A percentile compares a stretch with the other conserved stretches of the same genome.
Conservation (phyloP, 805 yeast species). For the Torulaspora indica region DNA sequence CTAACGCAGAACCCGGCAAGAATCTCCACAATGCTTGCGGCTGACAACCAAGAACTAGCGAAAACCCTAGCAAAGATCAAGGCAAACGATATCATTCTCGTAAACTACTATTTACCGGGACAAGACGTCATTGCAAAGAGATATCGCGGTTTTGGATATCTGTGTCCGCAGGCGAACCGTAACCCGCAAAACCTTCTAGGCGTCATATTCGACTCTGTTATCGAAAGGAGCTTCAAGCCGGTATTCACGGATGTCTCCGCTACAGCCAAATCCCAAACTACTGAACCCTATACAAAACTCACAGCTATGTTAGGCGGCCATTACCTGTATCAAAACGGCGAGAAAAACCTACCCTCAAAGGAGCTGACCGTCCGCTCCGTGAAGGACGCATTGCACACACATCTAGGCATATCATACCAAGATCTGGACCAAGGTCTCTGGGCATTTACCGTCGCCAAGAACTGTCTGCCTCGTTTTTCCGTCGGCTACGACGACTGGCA, state of each 20-base stretch:
- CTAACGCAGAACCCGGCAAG: conserved; percentile 50
- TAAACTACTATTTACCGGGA: conserved; percentile 58
- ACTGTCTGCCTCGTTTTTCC: conserved; percentile 75
- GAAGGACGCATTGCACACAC: conserved; percentile 38
- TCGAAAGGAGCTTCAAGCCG: conserved; percentile 52
- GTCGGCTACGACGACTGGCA: conserved; percentile 59
- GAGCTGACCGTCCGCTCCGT: conserved; percentile 29
- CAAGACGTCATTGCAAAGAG: conserved; percentile 38
- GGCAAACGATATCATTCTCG: conserved; percentile 54
- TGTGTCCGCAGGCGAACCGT: conserved; percentile 55
- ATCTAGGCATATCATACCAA: conserved; percentile 37
- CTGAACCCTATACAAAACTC: conserved; percentile 53
- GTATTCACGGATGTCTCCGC: conserved; percentile 21
- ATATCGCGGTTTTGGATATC: conserved; percentile 76
- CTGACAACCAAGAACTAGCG: conserved; percentile 16
- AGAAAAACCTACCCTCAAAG: conserved; percentile 15
- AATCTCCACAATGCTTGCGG: conserved; percentile 36
- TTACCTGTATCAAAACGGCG: conserved; percentile 38
- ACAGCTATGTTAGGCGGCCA: conserved; percentile 94
- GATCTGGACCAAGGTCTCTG: conserved; percentile 31
- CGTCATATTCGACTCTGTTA: conserved; percentile 84
- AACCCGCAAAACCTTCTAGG: conserved; percentile 67
- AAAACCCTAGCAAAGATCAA: conserved; percentile 28
- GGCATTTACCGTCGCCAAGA: conserved; percentile 42
- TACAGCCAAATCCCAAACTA: conserved; percentile 6